Percentiles rank a stretch among this genome's conserved stretches.
These are phyloP conservation scores for Pseudotulostoma volvatum DNA, from an alignment of 495 filamentous ascomycete species.

Conservation along the genomic window DNA sequence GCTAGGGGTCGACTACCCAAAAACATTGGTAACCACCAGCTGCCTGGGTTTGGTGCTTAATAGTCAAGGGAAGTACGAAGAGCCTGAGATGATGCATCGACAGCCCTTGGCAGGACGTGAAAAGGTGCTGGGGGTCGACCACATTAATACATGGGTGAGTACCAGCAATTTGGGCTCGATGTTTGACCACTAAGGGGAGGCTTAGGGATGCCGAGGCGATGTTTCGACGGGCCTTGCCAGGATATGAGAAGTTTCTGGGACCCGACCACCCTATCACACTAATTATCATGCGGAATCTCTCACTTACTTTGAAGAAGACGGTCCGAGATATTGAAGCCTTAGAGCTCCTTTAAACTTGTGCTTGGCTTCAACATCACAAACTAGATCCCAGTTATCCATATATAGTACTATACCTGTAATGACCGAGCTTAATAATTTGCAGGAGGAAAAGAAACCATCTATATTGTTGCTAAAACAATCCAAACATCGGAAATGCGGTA, in stretches of 20 bases:
- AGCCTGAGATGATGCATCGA: slow-evolving; percentile 13
- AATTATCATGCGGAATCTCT: slow-evolving; percentile 16
- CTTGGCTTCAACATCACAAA: too few relatives aligned
- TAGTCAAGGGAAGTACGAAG: slow-evolving; percentile 12
- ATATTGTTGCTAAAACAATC: too few relatives aligned
- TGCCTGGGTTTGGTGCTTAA: slow-evolving; percentile 13
- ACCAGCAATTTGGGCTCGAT: slow-evolving; percentile 12
- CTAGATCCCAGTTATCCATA: too few relatives aligned
- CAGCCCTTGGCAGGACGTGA: slow-evolving; percentile 9
- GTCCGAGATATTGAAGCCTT: too few relatives aligned
- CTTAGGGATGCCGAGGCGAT: slow-evolving; percentile 19
- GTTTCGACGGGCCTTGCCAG: slow-evolving; percentile 8
- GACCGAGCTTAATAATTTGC: too few relatives aligned
- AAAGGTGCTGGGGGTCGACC: slow-evolving; percentile 11
- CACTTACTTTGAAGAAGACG: too few relatives aligned
- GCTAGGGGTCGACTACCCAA: slow-evolving; percentile 21
- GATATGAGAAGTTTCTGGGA: slow-evolving; percentile 15
- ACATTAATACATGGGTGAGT: slow-evolving; percentile 15
- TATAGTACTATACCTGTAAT: too few relatives aligned
- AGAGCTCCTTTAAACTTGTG: too few relatives aligned
- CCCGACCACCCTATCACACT: slow-evolving; percentile 25
- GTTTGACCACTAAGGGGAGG: slow-evolving; percentile 11
- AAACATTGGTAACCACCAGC: slow-evolving; percentile 23
- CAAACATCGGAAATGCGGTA: too few relatives aligned
- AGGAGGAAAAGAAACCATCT: too few relatives aligned